Evolutionary conservation across 2,329 filamentous ascomycete species (phyloP), one percentile per base, ranked within the genome.

Genomic region (Parastagonospora avenae): DNA sequence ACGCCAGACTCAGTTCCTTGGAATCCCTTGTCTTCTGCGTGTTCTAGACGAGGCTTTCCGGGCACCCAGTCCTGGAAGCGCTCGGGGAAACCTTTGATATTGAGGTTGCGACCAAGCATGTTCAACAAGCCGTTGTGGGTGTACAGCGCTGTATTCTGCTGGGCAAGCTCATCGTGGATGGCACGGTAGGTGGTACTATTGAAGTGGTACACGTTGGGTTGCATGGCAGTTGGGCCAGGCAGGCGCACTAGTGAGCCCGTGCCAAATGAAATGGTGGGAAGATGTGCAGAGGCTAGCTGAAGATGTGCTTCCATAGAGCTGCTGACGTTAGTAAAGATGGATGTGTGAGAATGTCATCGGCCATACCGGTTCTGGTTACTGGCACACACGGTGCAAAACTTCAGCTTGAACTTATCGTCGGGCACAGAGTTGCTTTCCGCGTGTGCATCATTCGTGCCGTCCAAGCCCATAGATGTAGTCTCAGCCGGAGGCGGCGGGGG

Each of bases 261-360:
- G 55, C 94, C 94, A 73, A 97, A 99, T 14, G 93, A 97, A 64
- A 97, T 95, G 62, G 96, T 93, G n/a, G 94, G 94, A 68, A 94
- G 97, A 41, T 71, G 63, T 5, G 91, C 90, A 53, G 89, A 84
- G 4, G 94, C 91, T 30, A 99, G 87, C 57, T 91, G 90, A 27
- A 97, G 85, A 75, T 99, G 94, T n/a, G 93, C 93, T 82, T 97
- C 94, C 94, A 99, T 97, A n/a, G 91, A 91, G 74, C 88, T 90
- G 64, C 28, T 31, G 27, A 8, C 9, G 57, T 70, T 54, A 68
- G 62, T 42, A 19, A 19, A 4, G 11, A 3, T n/a, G 7, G 9
- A 8, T n/a, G 28, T 7, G 6, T 8, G 24, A n/a, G 11, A 9
- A 9, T n/a, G 16, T 12, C 14, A 37, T 2, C n/a, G 2, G 35